Evolutionary conservation across 768 basidiomycete species (phyloP), one percentile per base, ranked within the genome.

Genomic region (Termitomyces sp.): DNA sequence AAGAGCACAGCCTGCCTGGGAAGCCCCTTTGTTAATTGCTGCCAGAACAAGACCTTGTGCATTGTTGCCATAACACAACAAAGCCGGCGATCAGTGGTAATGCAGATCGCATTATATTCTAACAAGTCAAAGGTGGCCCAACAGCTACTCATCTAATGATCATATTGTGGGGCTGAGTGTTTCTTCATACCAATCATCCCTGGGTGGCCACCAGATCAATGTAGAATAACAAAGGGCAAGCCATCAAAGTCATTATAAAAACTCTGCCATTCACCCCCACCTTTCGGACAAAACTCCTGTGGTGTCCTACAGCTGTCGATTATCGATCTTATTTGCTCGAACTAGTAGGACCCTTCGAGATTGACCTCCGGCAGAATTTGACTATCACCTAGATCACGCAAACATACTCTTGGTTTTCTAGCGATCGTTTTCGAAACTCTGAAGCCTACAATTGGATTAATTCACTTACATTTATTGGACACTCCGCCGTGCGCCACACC

Each of bases 401-500:
- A 28, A 28, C 12, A 40, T 26, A 2, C 10, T 13, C 28, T 2
- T 28, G 26, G 24, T 26, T 16, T 2, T n/a, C 18, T 28, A n/a
- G 8, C 26, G 2, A 8, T 20, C n/a, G 14, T 12, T 50, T 35
- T 24, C 33, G 16, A 50, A 22, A 12, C 18, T 22, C 33, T 20
- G 32, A 0, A 30, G 20, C 12, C 30, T 32, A 12, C 30, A 32
- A 18, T 13, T 32, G n/a, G 14, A 51, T 26, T 28, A 26, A 7
- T 42, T 10, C 8, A n/a, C 40, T 42, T 10, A 9, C 9, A 42
- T 8, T 26, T 24, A 28, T n/a, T 44, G 20, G 18, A 45, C 51
- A 5, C 32, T 32, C 12, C 42, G 10, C 36, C 30, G 53, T 61
- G 53, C 60, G 60, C 60, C 60, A 61, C 60, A 58, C 6, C 33